These are phyloP conservation scores for Bisporella sp. DNA, from an alignment of 2,329 filamentous ascomycete genomes.

Conservation along the genomic window DNA sequence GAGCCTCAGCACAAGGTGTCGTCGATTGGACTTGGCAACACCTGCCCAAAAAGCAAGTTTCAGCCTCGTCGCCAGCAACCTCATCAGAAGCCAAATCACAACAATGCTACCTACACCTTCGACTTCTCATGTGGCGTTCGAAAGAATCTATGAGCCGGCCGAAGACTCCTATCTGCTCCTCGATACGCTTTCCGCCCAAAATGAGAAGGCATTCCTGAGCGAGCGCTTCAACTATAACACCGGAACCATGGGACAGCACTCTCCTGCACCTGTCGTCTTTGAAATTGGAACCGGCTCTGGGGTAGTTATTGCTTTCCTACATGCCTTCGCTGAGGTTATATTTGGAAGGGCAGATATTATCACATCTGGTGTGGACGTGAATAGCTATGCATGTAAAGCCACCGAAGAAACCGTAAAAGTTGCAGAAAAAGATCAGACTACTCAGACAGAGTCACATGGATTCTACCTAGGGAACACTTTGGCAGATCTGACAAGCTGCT, in stretches of 20 bases:
- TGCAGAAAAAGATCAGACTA: slow-evolving; percentile 34
- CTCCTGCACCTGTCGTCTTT: slow-evolving; percentile 57
- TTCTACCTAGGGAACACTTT: slow-evolving; percentile 60
- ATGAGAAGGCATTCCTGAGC: slow-evolving; percentile 22
- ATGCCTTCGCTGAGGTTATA: slow-evolving; percentile 64
- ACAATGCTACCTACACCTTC: slow-evolving; percentile 87
- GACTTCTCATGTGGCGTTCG: slow-evolving; percentile 84
- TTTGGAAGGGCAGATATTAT: slow-evolving; percentile 67
- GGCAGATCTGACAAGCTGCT: slow-evolving; percentile 60
- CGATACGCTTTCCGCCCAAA: slow-evolving; percentile 71
- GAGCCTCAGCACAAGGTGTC: neutral
- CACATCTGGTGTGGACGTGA: slow-evolving; percentile 76
- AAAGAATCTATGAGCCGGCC: slow-evolving; percentile 86
- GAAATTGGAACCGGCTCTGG: slow-evolving; percentile 91
- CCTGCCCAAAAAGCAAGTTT: neutral
- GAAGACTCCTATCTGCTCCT: slow-evolving; percentile 94
- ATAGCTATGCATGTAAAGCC: slow-evolving; percentile 72
- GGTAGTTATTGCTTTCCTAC: slow-evolving; percentile 83
- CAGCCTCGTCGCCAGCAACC: slow-evolving; percentile 3
- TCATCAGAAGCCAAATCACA: neutral
- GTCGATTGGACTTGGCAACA: slow-evolving; percentile 4
- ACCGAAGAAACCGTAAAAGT: slow-evolving; percentile 60
- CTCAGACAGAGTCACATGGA: slow-evolving; percentile 31
- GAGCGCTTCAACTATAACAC: slow-evolving; percentile 11
- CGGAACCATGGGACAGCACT: slow-evolving; percentile 5